These are phyloP conservation scores for Talaromyces liani DNA, from an alignment of 495 filamentous ascomycete genomes.

Conservation along the genomic window DNA sequence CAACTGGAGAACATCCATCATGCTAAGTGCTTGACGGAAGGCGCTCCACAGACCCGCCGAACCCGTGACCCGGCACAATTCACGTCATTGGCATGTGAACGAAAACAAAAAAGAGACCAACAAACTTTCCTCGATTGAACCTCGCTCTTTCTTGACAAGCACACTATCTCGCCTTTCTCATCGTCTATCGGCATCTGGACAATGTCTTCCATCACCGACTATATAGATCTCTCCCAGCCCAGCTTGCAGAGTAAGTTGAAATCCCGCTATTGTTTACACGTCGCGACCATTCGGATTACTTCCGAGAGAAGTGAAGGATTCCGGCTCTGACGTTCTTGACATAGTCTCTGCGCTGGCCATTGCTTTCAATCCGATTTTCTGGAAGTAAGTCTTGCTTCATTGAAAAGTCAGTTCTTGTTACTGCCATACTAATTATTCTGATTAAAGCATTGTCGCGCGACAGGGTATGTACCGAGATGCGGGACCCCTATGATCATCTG, in stretches of 20 bases:
- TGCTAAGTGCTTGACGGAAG: not conserved
- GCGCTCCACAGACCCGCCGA: conserved; percentile 8
- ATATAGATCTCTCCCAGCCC: conserved; percentile 38
- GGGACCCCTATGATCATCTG: not conserved
- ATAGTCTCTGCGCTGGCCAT: conserved; percentile 42
- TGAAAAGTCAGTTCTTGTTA: not conserved
- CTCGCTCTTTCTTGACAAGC: conserved; percentile 23
- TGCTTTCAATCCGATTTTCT: conserved; percentile 50
- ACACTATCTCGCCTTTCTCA: not conserved
- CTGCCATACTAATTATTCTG: conserved; percentile 12
- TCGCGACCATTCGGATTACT: conserved; percentile 1
- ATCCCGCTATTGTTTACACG: not conserved
- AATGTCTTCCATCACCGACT: conserved; percentile 33
- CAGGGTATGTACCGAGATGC: conserved; percentile 23
- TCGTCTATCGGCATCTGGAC: not conserved
- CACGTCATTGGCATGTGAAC: conserved; percentile 18
- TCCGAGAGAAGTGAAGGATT: conserved; percentile 1
- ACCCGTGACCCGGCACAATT: conserved; percentile 24
- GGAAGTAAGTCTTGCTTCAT: conserved; percentile 38
- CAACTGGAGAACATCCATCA: not conserved
- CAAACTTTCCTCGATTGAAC: conserved; percentile 22
- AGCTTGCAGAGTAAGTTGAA: conserved; percentile 32
- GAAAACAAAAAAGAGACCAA: not conserved
- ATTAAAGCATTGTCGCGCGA: conserved; percentile 37
- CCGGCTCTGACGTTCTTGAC: conserved; percentile 1